Percentiles rank a stretch among this genome's conserved stretches.
These are phyloP conservation scores for Acanthamoeba royreba DNA, from an alignment of 208 protist genomes.

Conservation along the genomic window DNA sequence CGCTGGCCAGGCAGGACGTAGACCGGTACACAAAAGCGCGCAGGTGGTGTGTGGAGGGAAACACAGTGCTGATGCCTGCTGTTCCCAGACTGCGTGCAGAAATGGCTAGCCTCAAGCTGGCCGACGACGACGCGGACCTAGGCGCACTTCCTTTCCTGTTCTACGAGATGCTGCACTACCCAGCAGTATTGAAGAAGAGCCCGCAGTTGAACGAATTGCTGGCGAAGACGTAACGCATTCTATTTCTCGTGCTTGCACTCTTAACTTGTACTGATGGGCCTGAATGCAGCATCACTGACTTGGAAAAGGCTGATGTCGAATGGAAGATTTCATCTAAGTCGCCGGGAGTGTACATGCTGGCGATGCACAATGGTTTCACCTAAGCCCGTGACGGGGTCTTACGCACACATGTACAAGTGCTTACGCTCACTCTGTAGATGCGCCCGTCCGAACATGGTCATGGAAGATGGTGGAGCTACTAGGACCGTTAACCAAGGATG, in stretches of 20 bases:
- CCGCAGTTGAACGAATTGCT: background rate
- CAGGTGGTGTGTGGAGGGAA: too few relatives aligned
- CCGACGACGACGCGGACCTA: background rate
- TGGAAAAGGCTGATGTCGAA: background rate
- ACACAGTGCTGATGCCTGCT: background rate
- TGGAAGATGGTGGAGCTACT: background rate
- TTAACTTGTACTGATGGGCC: background rate
- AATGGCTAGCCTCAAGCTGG: background rate
- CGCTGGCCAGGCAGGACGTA: too few relatives aligned
- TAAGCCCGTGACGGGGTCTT: too few relatives aligned
- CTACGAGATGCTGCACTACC: conserved; percentile 13
- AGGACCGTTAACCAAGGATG: background rate
- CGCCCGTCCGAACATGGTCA: background rate
- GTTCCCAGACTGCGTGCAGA: background rate
- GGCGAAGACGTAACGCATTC: background rate
- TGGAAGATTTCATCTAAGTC: background rate
- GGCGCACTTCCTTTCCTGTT: background rate
- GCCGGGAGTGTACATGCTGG: conserved; percentile 12
- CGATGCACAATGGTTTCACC: too few relatives aligned
- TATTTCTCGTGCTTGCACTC: background rate
- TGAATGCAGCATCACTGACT: background rate
- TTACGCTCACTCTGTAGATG: background rate
- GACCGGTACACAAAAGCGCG: too few relatives aligned
- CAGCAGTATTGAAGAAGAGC: background rate
- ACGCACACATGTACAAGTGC: background rate